A percentile compares a stretch with the other conserved stretches of the same genome.
Conservation (phyloP, 1,284 basidiomycete genomes). For the Moniliophthora roreri region DNA sequence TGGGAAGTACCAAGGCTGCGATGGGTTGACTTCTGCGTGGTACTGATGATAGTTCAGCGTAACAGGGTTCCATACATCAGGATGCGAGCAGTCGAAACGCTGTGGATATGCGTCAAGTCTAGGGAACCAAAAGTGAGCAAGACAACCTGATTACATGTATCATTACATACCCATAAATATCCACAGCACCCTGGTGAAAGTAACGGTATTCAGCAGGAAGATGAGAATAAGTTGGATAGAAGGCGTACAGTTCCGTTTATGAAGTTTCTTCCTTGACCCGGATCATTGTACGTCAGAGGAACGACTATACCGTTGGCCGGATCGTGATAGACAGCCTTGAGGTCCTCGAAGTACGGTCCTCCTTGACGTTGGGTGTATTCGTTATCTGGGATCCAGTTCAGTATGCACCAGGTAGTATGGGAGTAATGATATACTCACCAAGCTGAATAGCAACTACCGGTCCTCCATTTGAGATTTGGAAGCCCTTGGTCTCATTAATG, state of each 20-base stretch:
- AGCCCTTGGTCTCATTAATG: constrained; percentile 55
- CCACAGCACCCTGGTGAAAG: constrained; percentile 34
- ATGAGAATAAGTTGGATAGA: neutral
- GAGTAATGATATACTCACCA: constrained; percentile 37
- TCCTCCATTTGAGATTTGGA: constrained; percentile 71
- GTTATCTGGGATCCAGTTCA: constrained; percentile 52
- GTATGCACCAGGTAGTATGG: constrained; percentile 1
- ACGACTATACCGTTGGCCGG: constrained; percentile 54
- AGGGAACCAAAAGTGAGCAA: neutral
- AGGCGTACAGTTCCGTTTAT: constrained; percentile 62
- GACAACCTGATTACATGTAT: neutral
- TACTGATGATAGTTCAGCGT: constrained; percentile 58
- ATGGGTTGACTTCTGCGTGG: constrained; percentile 54
- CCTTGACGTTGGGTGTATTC: constrained; percentile 64
- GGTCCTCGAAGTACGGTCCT: constrained; percentile 66
- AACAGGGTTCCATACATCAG: constrained; percentile 57
- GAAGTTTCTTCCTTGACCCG: constrained; percentile 58
- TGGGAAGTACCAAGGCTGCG: constrained; percentile 65
- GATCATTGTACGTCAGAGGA: constrained; percentile 75
- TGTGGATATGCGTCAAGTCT: constrained; percentile 70
- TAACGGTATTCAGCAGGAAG: neutral
- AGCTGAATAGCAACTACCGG: constrained; percentile 76
- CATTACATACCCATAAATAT: constrained; percentile 40
- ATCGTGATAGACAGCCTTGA: constrained; percentile 54
- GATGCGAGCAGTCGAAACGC: constrained; percentile 72